Evolutionary conservation across 148 eudicot species (phyloP), one percentile per base, ranked within the genome.

Genomic region (Cornus controversa): DNA sequence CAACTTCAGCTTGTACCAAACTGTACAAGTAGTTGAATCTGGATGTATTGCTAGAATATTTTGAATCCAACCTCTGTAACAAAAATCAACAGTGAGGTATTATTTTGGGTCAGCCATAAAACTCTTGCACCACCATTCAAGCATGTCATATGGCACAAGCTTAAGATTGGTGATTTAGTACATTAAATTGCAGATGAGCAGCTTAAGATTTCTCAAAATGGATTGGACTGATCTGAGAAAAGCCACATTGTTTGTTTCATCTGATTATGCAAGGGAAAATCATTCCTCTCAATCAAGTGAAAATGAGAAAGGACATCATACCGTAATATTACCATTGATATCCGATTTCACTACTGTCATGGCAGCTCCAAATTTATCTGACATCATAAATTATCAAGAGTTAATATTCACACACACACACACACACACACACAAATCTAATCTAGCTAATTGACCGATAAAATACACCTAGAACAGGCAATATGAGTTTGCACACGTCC

Each of bases 301-400:
- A 31, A 11, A 66, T 5, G 70, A 8, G 58, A 76, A 64, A 29
- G 67, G 45, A 25, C 50, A 57, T 31, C 87, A 75, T 84, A 87
- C 91, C 36, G 97, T 78, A 67, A 93, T 96, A 83, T 93, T 96
- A 13, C 96, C 96, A 74, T 88, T 88, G 70, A 96, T 85, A 79
- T 96, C 98, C 57, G 87, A 85, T 86, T 93, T 96, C 75, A 96
- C 98, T n/a, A 95, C 80, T 18, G 89, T 66, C 96, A 95, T 91
- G 24, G 98, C 90, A 68, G 94, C 84, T 67, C 97, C 98, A 81
- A 96, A 90, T 86, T 91, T 93, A 73, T 96, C 99, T 96, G 71
- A 10, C 75, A 85, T 71, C 10, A 74, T 2, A 80, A 68, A 75
- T 23, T 31, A 75, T 20, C 71, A 27, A 73, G 45, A 40, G 34